Base-by-base conservation (phyloP, 176 grass and related monocot species). In the Triticum urartu region DNA sequence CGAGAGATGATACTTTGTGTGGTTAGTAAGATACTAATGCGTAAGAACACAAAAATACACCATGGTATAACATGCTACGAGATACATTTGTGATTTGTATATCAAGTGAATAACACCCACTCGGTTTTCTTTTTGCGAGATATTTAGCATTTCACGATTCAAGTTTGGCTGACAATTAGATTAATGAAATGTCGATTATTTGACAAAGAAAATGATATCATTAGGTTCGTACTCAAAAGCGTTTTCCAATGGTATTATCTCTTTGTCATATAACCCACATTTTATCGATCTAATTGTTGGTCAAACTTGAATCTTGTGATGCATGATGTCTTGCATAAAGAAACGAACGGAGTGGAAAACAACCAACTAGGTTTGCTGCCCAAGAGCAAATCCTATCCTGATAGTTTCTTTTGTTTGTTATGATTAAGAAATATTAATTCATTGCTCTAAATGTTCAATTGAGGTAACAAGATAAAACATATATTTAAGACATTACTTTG, bases 261-360 rank as follows among this genome's bases (percentile, higher is more conserved):
- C 48, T 52, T 4, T 76, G 72, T 52, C 72, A 76, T 76, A 76
- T 76, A 76, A 52, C 5, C 72, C 72, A 76, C 15, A 18, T 4
- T 75, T 75, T 75, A 75, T 75, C 30, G 1, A 47, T 75, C 72
- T 75, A 75, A 47, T 75, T 75, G 72, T 75, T 75, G 43, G 72
- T 75, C 72, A 50, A 75, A 75, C 43, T 75, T 75, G 72, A 75
- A 75, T 75, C 43, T 75, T 52, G 43, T 50, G 43, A 75, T 75
- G 72, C 28, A 26, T 75, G 43, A 52, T 0, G 7, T 14, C 9
- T 30, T 75, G 42, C 72, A 32, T 50, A 75, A 52, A 1, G 72
- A 52, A 52, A 18, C 28, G 28, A 30, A 30, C 28, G 12, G 43
- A 75, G 13, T 75, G 72, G 17, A 77, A 77, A 56, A 24, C 6